Conservation (phyloP, 2,329 filamentous ascomycete species). For the Botrytis deweyae region DNA sequence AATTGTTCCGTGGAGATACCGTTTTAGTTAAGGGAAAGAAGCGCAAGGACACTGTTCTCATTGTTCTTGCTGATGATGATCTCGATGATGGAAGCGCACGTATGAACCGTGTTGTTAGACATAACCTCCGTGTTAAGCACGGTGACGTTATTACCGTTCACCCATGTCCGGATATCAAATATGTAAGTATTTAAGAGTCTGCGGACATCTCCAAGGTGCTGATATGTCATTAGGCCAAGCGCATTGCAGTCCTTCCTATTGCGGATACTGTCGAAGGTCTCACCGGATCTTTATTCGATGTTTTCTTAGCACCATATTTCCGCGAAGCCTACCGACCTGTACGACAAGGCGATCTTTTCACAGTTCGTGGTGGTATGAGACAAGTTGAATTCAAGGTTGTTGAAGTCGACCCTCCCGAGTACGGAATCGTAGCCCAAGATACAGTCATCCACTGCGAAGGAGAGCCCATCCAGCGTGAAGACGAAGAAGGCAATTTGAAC, state of each 20-base stretch:
- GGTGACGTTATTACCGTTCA: constrained; percentile 97
- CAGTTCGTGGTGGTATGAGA: constrained; percentile 95
- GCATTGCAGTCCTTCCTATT: constrained; percentile 96
- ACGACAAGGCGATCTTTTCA: constrained; percentile 96
- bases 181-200: constrained; percentile 62
- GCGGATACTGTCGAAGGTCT: constrained; percentile 97
- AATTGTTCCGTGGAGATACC: constrained; percentile 98
- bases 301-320: constrained; percentile 99
- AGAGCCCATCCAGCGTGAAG: constrained; percentile 93
- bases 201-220: constrained; percentile 24
- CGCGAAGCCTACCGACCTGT: constrained; percentile 97
- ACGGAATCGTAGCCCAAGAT: constrained; percentile 97
- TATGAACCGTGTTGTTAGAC: constrained; percentile 97
- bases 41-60: constrained; percentile 97
- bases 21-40: constrained; percentile 99
- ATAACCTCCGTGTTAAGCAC: constrained; percentile 98
- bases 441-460: constrained; percentile 99
- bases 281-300: constrained; percentile 96
- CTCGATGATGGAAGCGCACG: constrained; percentile 95
- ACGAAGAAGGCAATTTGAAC: constrained; percentile 98
- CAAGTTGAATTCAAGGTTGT: constrained; percentile 99
- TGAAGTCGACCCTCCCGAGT: constrained; percentile 96
- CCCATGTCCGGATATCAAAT: constrained; percentile 99
- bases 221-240: constrained; percentile 72
- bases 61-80: constrained; percentile 95